Evolutionary conservation across 2,329 filamentous ascomycete species (phyloP).

Genomic region (Pseudohalonectria lignicola): DNA sequence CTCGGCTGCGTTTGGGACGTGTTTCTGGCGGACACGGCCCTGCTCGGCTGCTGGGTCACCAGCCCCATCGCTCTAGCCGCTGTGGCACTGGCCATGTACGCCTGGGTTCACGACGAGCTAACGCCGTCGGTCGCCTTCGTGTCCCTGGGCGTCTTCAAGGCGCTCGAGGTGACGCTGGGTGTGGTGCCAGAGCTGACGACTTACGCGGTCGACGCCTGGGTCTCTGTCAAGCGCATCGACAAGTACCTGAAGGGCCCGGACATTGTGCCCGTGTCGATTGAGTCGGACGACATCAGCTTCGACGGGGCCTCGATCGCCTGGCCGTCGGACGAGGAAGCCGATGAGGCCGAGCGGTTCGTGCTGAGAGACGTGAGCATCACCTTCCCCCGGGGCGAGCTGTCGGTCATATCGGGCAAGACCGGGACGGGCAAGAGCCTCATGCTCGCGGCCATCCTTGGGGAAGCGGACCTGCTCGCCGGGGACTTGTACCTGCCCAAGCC

Average conservation of each 20-base stretch:
- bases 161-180: conserved; percentile 61
- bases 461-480: conserved; percentile 58
- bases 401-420: conserved; percentile 66
- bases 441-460: conserved; percentile 62
- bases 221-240: conserved; percentile 64
- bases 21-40: conserved; percentile 51
- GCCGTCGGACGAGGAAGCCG: conserved; percentile 53
- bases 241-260: conserved; percentile 60
- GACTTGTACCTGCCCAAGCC: conserved; percentile 43
- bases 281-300: conserved; percentile 52
- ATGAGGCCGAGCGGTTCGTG: conserved; percentile 50
- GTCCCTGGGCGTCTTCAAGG: conserved; percentile 61
- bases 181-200: conserved; percentile 65
- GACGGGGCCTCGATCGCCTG: conserved; percentile 61
- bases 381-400: conserved; percentile 60
- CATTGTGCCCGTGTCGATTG: conserved; percentile 39
- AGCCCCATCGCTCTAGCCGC: conserved; percentile 66
- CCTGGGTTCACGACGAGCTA: conserved; percentile 49
- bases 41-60: conserved; percentile 60
- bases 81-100: conserved; percentile 59
- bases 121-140: conserved; percentile 70
- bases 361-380: conserved; percentile 52
- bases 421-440: conserved; percentile 70
- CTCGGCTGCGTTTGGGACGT: conserved; percentile 54
- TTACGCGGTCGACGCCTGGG: conserved; percentile 57